Evolutionary conservation across 768 basidiomycete species (phyloP), one percentile per base, ranked within the genome.

Genomic region (Agrocybe pediades): DNA sequence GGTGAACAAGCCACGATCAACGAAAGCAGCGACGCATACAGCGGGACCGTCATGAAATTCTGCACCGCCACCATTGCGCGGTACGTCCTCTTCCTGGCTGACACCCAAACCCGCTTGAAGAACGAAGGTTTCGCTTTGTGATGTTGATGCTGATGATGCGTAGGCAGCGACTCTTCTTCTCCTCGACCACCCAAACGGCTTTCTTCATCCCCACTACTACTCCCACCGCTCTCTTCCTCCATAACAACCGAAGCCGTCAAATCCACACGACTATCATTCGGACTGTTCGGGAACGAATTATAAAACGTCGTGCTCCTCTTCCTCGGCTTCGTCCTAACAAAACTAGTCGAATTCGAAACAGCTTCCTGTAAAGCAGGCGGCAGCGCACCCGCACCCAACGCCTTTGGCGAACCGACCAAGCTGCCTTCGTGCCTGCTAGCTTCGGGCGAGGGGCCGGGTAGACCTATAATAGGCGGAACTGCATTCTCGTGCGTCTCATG

Each of bases 241-340:
- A 33, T 23, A 19, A 52, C 67, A n/a, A 68, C 67, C 41, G 69
- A 62, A 7, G 48, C 48, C 8, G 68, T 64, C n/a, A 80, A 62
- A 19, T 74, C 59, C 7, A 63, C 52, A 8, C 68, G 70, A 6
- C 74, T 73, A 25, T 73, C 67, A 44, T 74, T 76, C 1, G 79
- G 78, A 0, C 83, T 80, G 61, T 86, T 86, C 2, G 86, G 87
- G 64, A 86, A 87, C 3, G 86, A 86, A 55, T 81, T 82, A 69
- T 83, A 87, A 58, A 84, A 78, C n/a, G 68, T 70, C 16, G 75
- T 74, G 16, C 68, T 68, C 17, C 65, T 62, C 39, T 71, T 66
- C 19, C 46, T 25, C 13, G 44, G 15, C 5, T 13, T 2, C 13
- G 54, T 50, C 3, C 49, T 30, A n/a, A 6, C 17, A 20, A 29